Conservation (phyloP, 495 filamentous ascomycete species). For the Penicillium herquei region DNA sequence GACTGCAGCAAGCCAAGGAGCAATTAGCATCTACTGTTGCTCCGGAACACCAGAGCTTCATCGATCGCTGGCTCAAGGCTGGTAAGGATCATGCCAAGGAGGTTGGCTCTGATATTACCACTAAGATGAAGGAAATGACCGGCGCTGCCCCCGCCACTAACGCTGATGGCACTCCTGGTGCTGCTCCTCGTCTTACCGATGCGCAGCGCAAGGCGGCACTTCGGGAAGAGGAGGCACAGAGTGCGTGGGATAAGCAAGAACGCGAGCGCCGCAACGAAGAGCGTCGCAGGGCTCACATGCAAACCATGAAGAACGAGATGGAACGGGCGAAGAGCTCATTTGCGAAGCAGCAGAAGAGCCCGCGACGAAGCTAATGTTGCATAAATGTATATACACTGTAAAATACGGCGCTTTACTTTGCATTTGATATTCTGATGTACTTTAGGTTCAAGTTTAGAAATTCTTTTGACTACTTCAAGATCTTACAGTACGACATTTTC, state of each 20-base stretch:
- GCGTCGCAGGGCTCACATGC: slow-evolving; percentile 15
- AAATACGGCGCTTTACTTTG: slow-evolving; percentile 23
- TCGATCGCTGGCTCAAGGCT: background rate
- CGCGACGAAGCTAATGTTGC: slow-evolving; percentile 14
- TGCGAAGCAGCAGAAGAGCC: slow-evolving; percentile 8
- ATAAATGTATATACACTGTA: slow-evolving; percentile 27
- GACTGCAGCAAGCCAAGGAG: background rate
- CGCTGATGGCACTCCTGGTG: slow-evolving; percentile 16
- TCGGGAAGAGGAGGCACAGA: slow-evolving; percentile 18
- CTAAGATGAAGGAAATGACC: slow-evolving; percentile 6
- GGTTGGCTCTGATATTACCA: slow-evolving; percentile 4
- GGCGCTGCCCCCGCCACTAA: slow-evolving; percentile 9
- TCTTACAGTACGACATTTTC: background rate
- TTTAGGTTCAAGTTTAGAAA: background rate
- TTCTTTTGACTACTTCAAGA: background rate
- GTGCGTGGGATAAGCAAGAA: slow-evolving; percentile 8
- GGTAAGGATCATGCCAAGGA: slow-evolving; percentile 10
- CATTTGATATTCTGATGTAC: slow-evolving; percentile 4
- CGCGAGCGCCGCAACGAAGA: slow-evolving; percentile 24
- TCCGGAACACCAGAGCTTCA: background rate
- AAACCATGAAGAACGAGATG: slow-evolving; percentile 11
- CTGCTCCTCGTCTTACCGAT: slow-evolving; percentile 20
- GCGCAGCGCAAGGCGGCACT: slow-evolving; percentile 15
- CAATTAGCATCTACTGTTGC: background rate
- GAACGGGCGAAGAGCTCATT: slow-evolving; percentile 18